These are phyloP conservation scores for Fusarium sp. DNA, from an alignment of 2,329 filamentous ascomycete genomes.

Conservation along the genomic window DNA sequence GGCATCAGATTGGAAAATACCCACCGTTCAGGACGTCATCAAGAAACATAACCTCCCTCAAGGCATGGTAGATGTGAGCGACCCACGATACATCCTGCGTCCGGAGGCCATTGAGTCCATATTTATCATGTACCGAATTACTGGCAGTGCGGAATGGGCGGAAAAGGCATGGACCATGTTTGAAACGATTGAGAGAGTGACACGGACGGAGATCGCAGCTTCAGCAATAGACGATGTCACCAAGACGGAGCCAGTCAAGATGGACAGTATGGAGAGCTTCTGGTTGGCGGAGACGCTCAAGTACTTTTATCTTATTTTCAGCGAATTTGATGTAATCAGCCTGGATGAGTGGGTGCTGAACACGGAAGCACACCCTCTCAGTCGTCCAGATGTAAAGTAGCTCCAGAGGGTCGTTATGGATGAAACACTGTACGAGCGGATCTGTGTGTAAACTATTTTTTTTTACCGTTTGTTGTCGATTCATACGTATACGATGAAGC, in stretches of 20 bases:
- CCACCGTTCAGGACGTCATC: constrained; percentile 38
- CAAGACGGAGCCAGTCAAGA: constrained; percentile 46
- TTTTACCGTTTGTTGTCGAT: not conserved
- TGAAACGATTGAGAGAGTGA: constrained; percentile 66
- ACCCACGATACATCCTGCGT: constrained; percentile 70
- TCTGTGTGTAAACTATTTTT: constrained; percentile 15
- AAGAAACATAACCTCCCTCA: constrained; percentile 52
- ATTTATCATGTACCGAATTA: constrained; percentile 80
- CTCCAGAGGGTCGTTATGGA: not conserved
- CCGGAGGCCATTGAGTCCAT: constrained; percentile 84
- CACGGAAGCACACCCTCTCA: constrained; percentile 64
- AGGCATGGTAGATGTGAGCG: constrained; percentile 64
- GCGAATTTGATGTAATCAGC: constrained; percentile 65
- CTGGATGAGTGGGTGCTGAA: constrained; percentile 71
- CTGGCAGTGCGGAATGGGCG: constrained; percentile 70
- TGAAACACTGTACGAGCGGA: constrained; percentile 7
- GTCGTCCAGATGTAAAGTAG: constrained; percentile 34
- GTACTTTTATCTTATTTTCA: constrained; percentile 72
- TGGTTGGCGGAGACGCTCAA: constrained; percentile 76
- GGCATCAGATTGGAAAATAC: constrained; percentile 38
- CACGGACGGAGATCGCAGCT: constrained; percentile 69
- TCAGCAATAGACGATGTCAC: constrained; percentile 71
- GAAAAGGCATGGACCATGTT: constrained; percentile 82
- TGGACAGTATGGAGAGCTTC: constrained; percentile 78
- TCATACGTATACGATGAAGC: constrained; percentile 9